Base-by-base conservation (phyloP, 2,329 filamentous ascomycete genomes). In the Chaetomiaceae sp. region DNA sequence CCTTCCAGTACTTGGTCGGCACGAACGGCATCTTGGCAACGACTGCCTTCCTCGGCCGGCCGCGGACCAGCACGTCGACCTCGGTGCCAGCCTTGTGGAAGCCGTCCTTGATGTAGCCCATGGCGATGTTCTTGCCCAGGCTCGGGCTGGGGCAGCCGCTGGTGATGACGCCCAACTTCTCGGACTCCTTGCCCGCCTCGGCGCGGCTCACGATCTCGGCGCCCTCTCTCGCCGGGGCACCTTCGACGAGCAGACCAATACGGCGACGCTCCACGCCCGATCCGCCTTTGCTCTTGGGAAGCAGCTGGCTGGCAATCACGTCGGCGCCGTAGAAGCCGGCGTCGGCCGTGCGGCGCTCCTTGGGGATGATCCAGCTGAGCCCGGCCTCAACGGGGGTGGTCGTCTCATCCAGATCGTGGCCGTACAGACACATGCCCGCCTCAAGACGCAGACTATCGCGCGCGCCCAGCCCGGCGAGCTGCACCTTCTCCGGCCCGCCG, bases 391-490 rank as follows among this genome's bases (percentile, higher is more conserved):
- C 76, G 14, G 79, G 79, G 14, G 79, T 82, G 16, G 76, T 82
- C n/a, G 69, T 68, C 65, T 96, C 92, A 66, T 95, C 84, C 33
- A 99, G 80, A 68, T 99, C 93, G 71, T 97, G 89, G n/a, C 93
- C 93, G 72, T 99, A 99, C n/a, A 99, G 79, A 70, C 93, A 99
- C 92, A 99, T 95, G 55, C 93, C 93, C 0, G 93, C 93, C 73
- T 99, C 93, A 25, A 99, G 82, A 41, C 93, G 85, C 53, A 99
- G 81, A 55, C 87, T 95, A 69, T 99, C 93, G 57, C 93, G 82
- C 2, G 93, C 89, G 9, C 91, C 93, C 0, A 99, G 79, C 3
- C 93, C 93, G 2, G 92, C 90, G 40, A 96, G 79, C 63, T 86
- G 85, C 14, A 96, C 74, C 45, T 70, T 71, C 55, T 78, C 75